phyloP scores from a whole-genome alignment of 129 eudicot genomes.

The sunflower (Helianthus annuus) region DNA sequence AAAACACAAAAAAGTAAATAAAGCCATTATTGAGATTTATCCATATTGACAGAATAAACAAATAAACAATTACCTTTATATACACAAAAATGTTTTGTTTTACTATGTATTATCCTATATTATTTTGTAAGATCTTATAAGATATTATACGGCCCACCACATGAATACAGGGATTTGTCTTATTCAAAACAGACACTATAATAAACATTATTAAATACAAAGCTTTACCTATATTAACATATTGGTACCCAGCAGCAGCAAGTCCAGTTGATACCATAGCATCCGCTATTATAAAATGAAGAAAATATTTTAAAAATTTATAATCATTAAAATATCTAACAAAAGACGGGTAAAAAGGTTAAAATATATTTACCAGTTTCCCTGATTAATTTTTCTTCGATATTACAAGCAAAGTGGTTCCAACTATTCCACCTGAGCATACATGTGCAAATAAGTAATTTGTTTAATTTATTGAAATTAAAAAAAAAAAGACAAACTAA shows the following conservation, averaged over 20 bases:
- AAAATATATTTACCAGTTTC: slow-evolving; percentile 59
- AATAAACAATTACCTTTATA: background rate
- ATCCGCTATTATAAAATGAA: slow-evolving; percentile 50
- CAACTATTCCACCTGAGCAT: slow-evolving; percentile 91
- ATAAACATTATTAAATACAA: background rate
- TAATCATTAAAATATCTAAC: background rate
- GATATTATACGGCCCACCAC: slow-evolving; percentile 32
- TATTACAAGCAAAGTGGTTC: slow-evolving; percentile 78
- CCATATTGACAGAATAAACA: background rate
- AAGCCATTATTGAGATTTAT: background rate
- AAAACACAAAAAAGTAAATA: slow-evolving; percentile 11
- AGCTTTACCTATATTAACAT: slow-evolving; percentile 66
- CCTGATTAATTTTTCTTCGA: slow-evolving; percentile 64
- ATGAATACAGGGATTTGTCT: slow-evolving; percentile 23
- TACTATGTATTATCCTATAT: background rate
- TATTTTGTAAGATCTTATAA: slow-evolving; percentile 26
- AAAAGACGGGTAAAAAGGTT: background rate
- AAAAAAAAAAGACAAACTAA: too few relatives aligned
- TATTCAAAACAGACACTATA: background rate
- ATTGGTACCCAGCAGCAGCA: slow-evolving; percentile 68
- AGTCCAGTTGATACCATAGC: slow-evolving; percentile 84
- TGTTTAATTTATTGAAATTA: too few relatives aligned
- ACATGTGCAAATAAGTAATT: background rate
- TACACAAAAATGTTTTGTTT: background rate
- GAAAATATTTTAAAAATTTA: background rate